Evolutionary conservation across 2,329 filamentous ascomycete species (phyloP), one percentile per base, ranked within the genome.

Genomic region (Penicillium sp.): DNA sequence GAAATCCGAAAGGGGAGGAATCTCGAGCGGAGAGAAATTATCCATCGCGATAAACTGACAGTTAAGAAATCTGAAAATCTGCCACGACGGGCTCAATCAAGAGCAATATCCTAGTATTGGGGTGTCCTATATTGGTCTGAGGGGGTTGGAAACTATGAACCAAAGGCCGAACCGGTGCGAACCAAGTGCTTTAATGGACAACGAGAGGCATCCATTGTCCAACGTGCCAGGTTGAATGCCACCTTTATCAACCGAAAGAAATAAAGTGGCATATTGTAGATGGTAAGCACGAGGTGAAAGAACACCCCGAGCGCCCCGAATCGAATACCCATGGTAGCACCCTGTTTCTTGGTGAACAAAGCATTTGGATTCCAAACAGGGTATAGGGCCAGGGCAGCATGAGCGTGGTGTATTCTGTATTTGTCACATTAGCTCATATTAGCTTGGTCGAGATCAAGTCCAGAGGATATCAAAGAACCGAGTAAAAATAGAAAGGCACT

Each of bases 131-230:
- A 27, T 23, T 36, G 25, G 23, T 13, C 23, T n/a, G 16, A 29
- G 46, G 13, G 9, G 8, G 2, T 41, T 34, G 25, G 21, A 41
- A 40, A 47, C 6, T 19, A 38, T 36, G 21, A 23, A 39, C 27
- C 10, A 15, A 29, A 43, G 31, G 33, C 25, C 27, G 6, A 47
- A 25, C 31, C 1, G 29, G 49, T 29, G 54, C 36, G 34, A 23
- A 34, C 16, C 36, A 33, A 31, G 34, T n/a, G n/a, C 34, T 57
- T 57, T 57, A 57, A 57, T 53, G 49, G 23, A 52, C 27, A 36
- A 40, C 36, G 21, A 53, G 31, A 10, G 11, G 8, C n/a, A 29
- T 40, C 8, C 49, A 41, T 57, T 53, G 49, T 57, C 41, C 13
- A 41, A n/a, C 3, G 4, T 36, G 23, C 16, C 13, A 13, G 29